These are phyloP conservation scores for Dendrobium nobile DNA, from an alignment of 106 monocot genomes.

Conservation along the genomic window DNA sequence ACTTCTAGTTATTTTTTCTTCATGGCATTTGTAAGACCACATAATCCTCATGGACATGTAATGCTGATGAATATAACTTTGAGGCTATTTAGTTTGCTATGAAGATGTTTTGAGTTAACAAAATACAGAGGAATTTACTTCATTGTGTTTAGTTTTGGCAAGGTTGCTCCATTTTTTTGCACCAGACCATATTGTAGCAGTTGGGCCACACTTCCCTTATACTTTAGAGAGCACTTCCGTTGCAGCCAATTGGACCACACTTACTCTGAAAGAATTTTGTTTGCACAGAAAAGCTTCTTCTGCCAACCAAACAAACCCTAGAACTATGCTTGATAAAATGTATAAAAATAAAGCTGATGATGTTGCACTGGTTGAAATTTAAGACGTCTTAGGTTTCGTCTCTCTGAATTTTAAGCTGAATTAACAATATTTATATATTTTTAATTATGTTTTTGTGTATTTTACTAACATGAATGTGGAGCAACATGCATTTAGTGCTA, in stretches of 20 bases:
- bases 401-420: not conserved
- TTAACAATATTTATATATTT: not conserved
- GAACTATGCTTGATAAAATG: not conserved
- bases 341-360: not conserved
- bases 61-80: too few species aligned
- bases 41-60: too few species aligned
- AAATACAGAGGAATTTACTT: not conserved
- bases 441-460: not conserved
- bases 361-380: not conserved
- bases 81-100: too few species aligned
- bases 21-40: too few species aligned
- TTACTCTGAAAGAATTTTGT: not conserved
- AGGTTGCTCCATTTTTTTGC: not conserved
- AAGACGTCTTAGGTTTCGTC: not conserved
- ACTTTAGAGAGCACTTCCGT: not conserved
- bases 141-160: not conserved
- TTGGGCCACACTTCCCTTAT: not conserved
- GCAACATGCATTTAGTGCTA: not conserved
- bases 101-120: too few species aligned
- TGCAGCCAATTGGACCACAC: not conserved
- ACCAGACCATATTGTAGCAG: not conserved
- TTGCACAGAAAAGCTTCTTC: not conserved
- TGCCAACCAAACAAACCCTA: not conserved
- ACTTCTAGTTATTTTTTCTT: too few species aligned
- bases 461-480: not conserved